Percentiles rank a stretch among this genome's conserved stretches.
Conservation (phyloP, 148 eudicot species). For the Drosera capensis region DNA sequence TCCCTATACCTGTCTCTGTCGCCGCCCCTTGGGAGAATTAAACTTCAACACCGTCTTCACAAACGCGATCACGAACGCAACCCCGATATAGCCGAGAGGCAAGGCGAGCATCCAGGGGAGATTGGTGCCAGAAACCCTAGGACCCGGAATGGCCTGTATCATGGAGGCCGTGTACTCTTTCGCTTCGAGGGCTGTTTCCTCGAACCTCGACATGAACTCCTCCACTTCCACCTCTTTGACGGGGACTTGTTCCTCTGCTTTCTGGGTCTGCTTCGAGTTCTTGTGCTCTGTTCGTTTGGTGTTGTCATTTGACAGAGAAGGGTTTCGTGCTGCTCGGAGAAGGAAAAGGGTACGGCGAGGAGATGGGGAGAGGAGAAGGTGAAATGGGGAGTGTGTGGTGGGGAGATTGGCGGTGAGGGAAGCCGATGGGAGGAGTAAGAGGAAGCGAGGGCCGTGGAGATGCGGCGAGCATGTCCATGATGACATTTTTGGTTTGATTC, state of each 20-base stretch:
- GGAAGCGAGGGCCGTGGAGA: too few relatives aligned
- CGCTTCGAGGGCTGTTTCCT: slow-evolving; percentile 79
- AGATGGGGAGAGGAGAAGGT: too few relatives aligned
- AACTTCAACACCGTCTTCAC: slow-evolving; percentile 51
- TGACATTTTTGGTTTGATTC: too few relatives aligned
- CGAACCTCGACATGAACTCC: slow-evolving; percentile 78
- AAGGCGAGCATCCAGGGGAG: slow-evolving; percentile 76
- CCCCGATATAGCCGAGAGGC: slow-evolving; percentile 52
- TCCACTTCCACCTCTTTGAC: slow-evolving; percentile 37
- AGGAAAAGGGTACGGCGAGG: too few relatives aligned
- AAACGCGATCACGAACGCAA: slow-evolving; percentile 45
- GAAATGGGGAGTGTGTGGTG: too few relatives aligned
- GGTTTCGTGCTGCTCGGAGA: too few relatives aligned
- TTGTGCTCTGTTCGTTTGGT: background rate
- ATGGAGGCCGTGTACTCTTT: slow-evolving; percentile 82
- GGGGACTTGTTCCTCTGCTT: too few relatives aligned
- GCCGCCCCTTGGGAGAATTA: slow-evolving; percentile 47
- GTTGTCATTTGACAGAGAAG: too few relatives aligned
- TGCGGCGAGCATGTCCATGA: too few relatives aligned
- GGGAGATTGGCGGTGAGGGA: too few relatives aligned
- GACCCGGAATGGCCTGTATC: slow-evolving; percentile 79
- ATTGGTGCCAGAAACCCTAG: slow-evolving; percentile 48
- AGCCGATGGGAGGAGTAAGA: too few relatives aligned
- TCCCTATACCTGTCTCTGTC: slow-evolving; percentile 68
- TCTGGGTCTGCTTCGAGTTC: too few relatives aligned